These are phyloP conservation scores for Phyllosticta citribraziliensis DNA, from an alignment of 2,329 filamentous ascomycete species.

Conservation along the genomic window DNA sequence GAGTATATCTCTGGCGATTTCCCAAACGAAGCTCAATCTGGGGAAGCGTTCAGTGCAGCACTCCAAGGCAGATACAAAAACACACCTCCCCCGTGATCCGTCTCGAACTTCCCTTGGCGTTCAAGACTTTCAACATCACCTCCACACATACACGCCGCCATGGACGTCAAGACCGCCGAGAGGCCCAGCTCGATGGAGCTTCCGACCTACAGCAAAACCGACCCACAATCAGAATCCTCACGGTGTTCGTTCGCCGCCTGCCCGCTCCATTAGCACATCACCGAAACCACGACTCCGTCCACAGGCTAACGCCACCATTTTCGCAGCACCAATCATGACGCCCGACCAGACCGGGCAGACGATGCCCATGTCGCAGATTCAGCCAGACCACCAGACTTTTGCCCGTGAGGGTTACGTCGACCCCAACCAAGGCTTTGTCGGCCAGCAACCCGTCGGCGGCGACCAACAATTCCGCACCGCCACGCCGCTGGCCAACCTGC, in stretches of 20 bases:
- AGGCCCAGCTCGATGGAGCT: neutral
- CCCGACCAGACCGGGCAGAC: constrained; percentile 3
- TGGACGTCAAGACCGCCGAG: neutral
- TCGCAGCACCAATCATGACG: neutral
- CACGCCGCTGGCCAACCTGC: constrained; percentile 24
- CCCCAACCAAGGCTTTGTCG: constrained; percentile 18
- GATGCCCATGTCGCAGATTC: constrained; percentile 5
- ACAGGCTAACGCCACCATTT: neutral
- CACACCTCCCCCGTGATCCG: neutral
- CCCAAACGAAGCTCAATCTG: neutral
- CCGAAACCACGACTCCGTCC: neutral
- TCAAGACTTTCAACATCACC: neutral
- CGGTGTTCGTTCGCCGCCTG: neutral
- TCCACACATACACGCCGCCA: neutral
- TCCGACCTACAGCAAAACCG: neutral
- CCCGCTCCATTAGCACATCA: neutral
- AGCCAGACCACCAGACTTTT: constrained; percentile 8
- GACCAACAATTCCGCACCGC: constrained; percentile 22
- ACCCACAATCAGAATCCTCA: neutral
- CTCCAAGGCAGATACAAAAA: neutral
- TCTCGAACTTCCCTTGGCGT: neutral
- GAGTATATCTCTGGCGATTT: neutral
- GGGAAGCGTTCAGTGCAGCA: neutral
- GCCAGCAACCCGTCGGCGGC: constrained; percentile 25
- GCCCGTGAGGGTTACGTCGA: constrained; percentile 9